Evolutionary conservation across 495 filamentous ascomycete genomes (phyloP), one percentile per base, ranked within the genome.

Genomic region (Darksidea phi): DNA sequence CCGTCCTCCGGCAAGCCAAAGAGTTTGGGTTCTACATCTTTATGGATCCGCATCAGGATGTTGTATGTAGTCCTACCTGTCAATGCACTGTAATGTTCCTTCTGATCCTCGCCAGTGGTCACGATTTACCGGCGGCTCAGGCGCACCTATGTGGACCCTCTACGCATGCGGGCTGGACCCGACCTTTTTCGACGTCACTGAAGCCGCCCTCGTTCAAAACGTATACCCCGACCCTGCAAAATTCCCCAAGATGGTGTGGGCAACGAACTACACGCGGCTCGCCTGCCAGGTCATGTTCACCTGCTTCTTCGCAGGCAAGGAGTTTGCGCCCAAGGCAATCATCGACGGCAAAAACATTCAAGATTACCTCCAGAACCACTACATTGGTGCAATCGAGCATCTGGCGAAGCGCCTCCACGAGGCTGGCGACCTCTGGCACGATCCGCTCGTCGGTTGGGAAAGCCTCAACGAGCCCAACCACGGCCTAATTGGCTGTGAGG

Each of bases 211-310:
- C 43, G 93, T 98, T 23, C 94, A 98, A 45, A 98, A 97, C 68
- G 93, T 88, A 0, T 96, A 88, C 67, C 86, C 90, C n/a, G 80
- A 95, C 36, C 90, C 91, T 17, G 84, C 84, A 4, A 80, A 85
- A 2, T 98, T 94, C 69, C 95, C 94, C 2, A 97, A 97, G 75
- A 98, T 98, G 94, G 91, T 96, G 20, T 98, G 94, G 94, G 90
- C 92, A 47, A 98, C 94, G 21, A 97, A 98, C 68, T 98, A 98
- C 68, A 87, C 84, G 47, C 86, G 95, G 41, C 78, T 96, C 24
- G 91, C 87, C 6, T 90, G 89, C 52, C 89, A 90, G 63, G 89
- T 89, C 45, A 92, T 97, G 67, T 97, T 96, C 69, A 96, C 94
- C 0, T 73, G 96, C 32, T 98, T 97, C 76, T 97, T 92, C 74